phyloP scores from a whole-genome alignment of 257 asterid species.

The Cruciata laevipes region DNA sequence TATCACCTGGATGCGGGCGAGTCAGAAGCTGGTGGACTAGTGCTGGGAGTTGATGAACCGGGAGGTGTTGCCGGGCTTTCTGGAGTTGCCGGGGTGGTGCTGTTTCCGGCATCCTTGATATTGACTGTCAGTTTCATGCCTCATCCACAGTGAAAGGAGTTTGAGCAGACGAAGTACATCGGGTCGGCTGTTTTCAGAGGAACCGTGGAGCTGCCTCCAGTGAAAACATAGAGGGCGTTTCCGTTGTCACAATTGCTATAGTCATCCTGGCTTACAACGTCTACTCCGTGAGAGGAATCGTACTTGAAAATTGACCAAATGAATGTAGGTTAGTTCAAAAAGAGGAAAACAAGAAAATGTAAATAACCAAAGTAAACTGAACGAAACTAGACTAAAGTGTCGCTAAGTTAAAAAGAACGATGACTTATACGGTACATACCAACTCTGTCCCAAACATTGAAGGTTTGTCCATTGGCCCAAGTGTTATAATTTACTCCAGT shows the following conservation, averaged over 20 bases:
- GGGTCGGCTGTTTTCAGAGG: constrained; percentile 30
- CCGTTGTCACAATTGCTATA: constrained; percentile 32
- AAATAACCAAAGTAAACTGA: neutral
- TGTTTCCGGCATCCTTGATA: constrained; percentile 22
- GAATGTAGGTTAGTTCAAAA: neutral
- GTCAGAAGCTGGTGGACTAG: constrained; percentile 12
- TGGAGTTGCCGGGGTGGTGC: constrained; percentile 20
- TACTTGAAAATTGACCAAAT: constrained; percentile 44
- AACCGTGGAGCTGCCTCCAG: constrained; percentile 36
- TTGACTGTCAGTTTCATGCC: constrained; percentile 53
- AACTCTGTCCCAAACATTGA: constrained; percentile 39
- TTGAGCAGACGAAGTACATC: constrained; percentile 49
- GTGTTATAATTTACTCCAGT: constrained; percentile 19
- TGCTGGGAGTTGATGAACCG: constrained; percentile 10
- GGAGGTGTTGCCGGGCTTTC: constrained; percentile 21
- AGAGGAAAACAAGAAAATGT: neutral
- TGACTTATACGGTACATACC: constrained; percentile 21
- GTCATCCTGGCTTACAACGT: constrained; percentile 32
- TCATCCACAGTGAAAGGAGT: constrained; percentile 38
- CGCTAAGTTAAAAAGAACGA: too few species aligned
- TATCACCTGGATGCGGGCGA: constrained; percentile 13
- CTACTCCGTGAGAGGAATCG: constrained; percentile 37
- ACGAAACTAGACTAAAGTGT: too few species aligned
- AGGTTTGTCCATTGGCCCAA: constrained; percentile 45
- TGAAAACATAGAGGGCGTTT: constrained; percentile 23